Evolutionary conservation across 495 filamentous ascomycete genomes (phyloP).

Genomic region (Chaetomium tenue): DNA sequence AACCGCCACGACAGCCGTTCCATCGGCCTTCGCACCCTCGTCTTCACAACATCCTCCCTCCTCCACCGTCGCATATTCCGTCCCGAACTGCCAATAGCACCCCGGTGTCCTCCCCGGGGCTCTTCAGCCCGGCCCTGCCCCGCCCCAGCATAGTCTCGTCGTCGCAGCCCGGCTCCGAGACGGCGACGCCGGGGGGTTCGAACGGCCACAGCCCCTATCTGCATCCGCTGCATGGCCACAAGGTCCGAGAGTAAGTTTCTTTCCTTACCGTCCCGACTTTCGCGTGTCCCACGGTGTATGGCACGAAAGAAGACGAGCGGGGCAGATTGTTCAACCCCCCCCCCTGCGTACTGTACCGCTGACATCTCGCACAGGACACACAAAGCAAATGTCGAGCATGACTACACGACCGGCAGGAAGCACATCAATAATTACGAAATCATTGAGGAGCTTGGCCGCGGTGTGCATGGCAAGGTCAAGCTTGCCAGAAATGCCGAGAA

Average conservation of each 20-base stretch:
- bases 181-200: conserved; percentile 45
- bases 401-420: conserved; percentile 85
- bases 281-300: too few species aligned
- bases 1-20: conserved; percentile 30
- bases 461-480: conserved; percentile 97
- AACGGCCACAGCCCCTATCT: conserved; percentile 61
- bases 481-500: conserved; percentile 76
- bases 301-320: background rate
- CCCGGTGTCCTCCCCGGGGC: conserved; percentile 64
- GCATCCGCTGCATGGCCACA: conserved; percentile 63
- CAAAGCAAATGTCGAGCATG: conserved; percentile 82
- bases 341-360: background rate
- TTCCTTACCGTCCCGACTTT: background rate
- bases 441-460: conserved; percentile 90
- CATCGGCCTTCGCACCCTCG: conserved; percentile 40
- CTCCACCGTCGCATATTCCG: conserved; percentile 32
- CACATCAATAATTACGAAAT: conserved; percentile 97
- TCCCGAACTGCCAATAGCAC: conserved; percentile 61
- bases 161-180: conserved; percentile 44
- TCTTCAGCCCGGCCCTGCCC: conserved; percentile 56
- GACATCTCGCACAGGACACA: conserved; percentile 59
- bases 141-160: conserved; percentile 41
- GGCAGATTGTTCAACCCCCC: background rate
- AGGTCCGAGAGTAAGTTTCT: conserved; percentile 55
- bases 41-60: conserved; percentile 40